A percentile compares a stretch with the other conserved stretches of the same genome.
Conservation (phyloP, 208 protist genomes). For the Naegleria fowleri region DNA sequence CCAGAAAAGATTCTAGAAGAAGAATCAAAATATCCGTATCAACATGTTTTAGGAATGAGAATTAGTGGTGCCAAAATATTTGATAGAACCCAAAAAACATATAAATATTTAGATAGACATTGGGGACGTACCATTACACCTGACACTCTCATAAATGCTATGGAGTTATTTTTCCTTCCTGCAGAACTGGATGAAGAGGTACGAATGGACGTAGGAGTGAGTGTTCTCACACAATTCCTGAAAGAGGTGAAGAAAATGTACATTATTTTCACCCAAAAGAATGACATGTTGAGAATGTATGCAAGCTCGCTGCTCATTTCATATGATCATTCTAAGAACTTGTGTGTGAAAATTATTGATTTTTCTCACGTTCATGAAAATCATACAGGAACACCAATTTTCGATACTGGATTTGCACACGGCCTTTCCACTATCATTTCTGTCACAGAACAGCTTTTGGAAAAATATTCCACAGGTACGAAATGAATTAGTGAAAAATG, state of each 20-base stretch:
- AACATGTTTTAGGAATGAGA: not conserved
- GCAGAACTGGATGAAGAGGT: not conserved
- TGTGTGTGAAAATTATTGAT: not conserved
- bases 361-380: not conserved
- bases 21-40: not conserved
- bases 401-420: not conserved
- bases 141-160: not conserved
- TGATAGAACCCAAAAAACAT: not conserved
- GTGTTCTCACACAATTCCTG: not conserved
- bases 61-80: not conserved
- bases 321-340: not conserved
- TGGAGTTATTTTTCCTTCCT: not conserved
- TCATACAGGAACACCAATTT: not conserved
- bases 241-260: not conserved
- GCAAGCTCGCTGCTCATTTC: not conserved
- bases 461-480: not conserved
- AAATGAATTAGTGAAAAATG: too few relatives aligned
- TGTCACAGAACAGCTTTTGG: not conserved
- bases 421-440: not conserved
- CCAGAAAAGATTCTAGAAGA: not conserved
- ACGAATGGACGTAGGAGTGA: not conserved
- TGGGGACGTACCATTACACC: not conserved
- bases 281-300: not conserved
- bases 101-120: not conserved
- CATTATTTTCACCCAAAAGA: not conserved